Evolutionary conservation across 257 asterid genomes (phyloP), one percentile per base, ranked within the genome.

Genomic region (Nicotiana sylvestris): DNA sequence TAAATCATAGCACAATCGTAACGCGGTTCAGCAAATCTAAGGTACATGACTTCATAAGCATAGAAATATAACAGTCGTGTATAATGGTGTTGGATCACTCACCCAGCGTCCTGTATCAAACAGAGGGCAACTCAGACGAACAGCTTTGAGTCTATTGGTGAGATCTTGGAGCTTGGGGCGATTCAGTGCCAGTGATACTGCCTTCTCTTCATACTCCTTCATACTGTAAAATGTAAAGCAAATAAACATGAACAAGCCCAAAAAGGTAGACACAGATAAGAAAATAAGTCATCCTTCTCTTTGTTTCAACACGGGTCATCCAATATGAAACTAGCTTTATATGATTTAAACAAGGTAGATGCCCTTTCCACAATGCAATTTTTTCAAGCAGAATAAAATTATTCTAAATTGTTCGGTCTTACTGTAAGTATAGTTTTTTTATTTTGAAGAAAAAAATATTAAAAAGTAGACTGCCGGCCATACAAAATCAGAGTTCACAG

Each of bases 71-170:
- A 72, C 11, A 11, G 77, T 72, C 12, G 3, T 21, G 11, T 72
- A 72, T 72, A 37, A 15, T 25, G 25, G 79, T 0, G 5, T 27
- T 43, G 32, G 66, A 70, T 53, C 74, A 88, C 97, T 88, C 69
- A 94, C 99, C 99, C 99, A 96, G 83, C 99, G 96, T 46, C 85
- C 4, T 3, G 99, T 96, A 88, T 96, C 99, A 39, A 96, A 96
- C 25, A 96, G 90, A 76, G 99, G 99, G 72, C 98, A 94, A 53
- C 90, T 90, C 84, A 92, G 9, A n/a, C 99, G 97, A 30, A 88
- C 93, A 6, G 97, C 98, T 89, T 92, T 96, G 67, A 96, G 96
- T 88, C 83, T 90, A 79, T 89, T 88, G 39, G 94, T 92, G 79
- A 96, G 99, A 85, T 91, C 97, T 83, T 91, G 91, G 82, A 96